Evolutionary conservation across 208 protist genomes (phyloP).

Genomic region (Acanthamoeba royreba): DNA sequence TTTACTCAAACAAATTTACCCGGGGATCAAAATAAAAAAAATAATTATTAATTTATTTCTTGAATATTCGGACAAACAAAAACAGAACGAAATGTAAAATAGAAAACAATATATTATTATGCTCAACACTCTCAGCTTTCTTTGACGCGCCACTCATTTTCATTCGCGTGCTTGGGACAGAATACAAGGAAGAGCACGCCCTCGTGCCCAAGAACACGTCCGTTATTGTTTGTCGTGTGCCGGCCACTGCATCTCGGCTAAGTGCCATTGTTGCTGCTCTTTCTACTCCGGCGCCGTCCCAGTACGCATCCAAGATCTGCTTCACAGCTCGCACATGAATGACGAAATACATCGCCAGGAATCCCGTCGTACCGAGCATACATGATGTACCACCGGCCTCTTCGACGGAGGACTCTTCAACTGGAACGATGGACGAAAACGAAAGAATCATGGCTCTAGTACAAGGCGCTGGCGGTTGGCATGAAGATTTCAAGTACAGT

Average conservation of each 20-base stretch:
- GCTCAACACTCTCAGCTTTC: too few species aligned
- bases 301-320: neutral
- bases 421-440: neutral
- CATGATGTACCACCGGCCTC: neutral
- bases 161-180: neutral
- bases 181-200: slow-evolving; percentile 64
- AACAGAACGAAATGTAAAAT: too few species aligned
- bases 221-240: slow-evolving; percentile 65
- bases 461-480: neutral
- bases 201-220: slow-evolving; percentile 77
- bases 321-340: neutral
- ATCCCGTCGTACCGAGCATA: neutral
- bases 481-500: neutral
- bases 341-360: neutral
- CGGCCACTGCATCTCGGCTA: neutral
- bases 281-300: neutral
- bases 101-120: too few species aligned
- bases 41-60: too few species aligned
- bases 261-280: neutral
- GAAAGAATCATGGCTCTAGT: neutral
- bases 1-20: neutral
- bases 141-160: neutral
- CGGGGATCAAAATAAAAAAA: neutral
- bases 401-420: neutral
- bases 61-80: too few species aligned